Percentiles rank a stretch among this genome's conserved stretches.
Conservation (phyloP, 1,284 basidiomycete genomes). For the Trichosporon ovoides region DNA sequence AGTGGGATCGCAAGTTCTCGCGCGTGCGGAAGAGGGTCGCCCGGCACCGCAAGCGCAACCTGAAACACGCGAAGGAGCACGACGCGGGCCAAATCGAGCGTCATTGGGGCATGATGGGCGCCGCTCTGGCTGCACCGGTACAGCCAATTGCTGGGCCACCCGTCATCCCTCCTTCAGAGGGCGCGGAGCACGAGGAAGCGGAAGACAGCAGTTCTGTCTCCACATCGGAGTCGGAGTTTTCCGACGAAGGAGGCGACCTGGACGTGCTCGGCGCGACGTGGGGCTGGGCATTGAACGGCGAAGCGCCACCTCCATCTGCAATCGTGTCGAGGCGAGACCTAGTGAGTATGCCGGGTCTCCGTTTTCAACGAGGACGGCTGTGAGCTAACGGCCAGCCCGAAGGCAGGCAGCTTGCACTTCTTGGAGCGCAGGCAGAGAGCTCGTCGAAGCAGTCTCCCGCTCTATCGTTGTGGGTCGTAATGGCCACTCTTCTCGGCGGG, state of each 20-base stretch:
- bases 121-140: not conserved
- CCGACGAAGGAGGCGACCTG: not conserved
- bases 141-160: too few species aligned
- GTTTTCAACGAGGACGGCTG: too few species aligned
- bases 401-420: slow-evolving; percentile 40
- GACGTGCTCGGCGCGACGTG: slow-evolving; percentile 22
- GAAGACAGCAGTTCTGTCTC: slow-evolving; percentile 10
- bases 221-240: not conserved
- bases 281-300: slow-evolving; percentile 47
- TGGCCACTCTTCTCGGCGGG: not conserved
- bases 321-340: slow-evolving; percentile 46
- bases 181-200: not conserved
- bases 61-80: slow-evolving; percentile 31
- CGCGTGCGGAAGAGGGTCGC: slow-evolving; percentile 34
- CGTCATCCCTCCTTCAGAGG: not conserved
- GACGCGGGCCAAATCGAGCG: slow-evolving; percentile 21
- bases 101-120: not conserved
- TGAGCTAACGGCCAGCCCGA: slow-evolving; percentile 29
- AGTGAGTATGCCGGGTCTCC: slow-evolving; percentile 25
- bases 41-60: slow-evolving; percentile 39
- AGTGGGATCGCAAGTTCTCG: slow-evolving; percentile 46
- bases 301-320: slow-evolving; percentile 47
- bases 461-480: slow-evolving; percentile 11
- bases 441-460: slow-evolving; percentile 20
- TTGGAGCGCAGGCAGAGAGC: slow-evolving; percentile 45